phyloP scores from a whole-genome alignment of 2,329 filamentous ascomycete genomes.

The Penicillium sp. region DNA sequence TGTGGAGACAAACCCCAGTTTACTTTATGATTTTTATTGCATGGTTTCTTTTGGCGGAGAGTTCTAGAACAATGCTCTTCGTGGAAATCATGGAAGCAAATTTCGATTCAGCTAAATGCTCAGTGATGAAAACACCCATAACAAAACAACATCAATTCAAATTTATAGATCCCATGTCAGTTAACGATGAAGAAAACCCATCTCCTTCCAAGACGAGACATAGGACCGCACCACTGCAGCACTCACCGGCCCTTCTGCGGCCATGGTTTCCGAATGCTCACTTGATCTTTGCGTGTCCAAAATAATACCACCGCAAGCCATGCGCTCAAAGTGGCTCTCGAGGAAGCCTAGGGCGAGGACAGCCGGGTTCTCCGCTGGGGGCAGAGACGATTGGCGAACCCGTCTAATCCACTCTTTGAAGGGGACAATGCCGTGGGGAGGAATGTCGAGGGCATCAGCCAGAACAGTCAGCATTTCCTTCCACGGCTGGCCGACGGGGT shows the following conservation, averaged over 20 bases:
- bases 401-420: constrained; percentile 43
- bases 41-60: too few relatives aligned
- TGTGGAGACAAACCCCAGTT: too few relatives aligned
- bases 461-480: constrained; percentile 35
- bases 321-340: constrained; percentile 37
- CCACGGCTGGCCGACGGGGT: constrained; percentile 46
- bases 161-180: too few relatives aligned
- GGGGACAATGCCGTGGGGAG: constrained; percentile 32
- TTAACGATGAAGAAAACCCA: constrained; percentile 20
- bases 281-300: constrained; percentile 36
- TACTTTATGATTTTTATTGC: too few relatives aligned
- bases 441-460: constrained; percentile 33
- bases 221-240: constrained; percentile 34
- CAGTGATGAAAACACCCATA: too few relatives aligned
- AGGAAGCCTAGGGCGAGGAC: constrained; percentile 31
- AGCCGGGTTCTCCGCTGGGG: constrained; percentile 30
- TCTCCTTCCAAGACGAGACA: constrained; percentile 35
- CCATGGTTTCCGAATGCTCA: constrained; percentile 39
- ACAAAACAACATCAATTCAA: too few relatives aligned
- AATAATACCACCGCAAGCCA: constrained; percentile 48
- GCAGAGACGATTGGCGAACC: constrained; percentile 26
- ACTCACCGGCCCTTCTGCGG: constrained; percentile 31
- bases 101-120: too few relatives aligned
- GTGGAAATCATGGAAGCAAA: too few relatives aligned
- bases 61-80: too few relatives aligned